phyloP scores from a whole-genome alignment of 75 land plant genomes.

The Ceratopteris richardii region DNA sequence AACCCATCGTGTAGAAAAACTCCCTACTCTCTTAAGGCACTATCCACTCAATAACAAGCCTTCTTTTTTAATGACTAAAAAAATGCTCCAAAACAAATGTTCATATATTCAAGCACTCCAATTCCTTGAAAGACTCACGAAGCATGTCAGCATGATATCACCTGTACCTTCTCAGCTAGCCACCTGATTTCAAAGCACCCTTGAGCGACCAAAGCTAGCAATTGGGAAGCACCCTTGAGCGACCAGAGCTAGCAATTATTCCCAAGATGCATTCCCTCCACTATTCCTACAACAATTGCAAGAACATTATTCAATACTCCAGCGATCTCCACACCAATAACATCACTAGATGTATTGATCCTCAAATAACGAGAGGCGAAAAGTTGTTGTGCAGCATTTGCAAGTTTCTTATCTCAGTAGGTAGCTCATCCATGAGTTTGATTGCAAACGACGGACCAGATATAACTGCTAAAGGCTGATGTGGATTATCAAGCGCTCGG shows the following conservation, averaged over 20 bases:
- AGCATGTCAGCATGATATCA: no score
- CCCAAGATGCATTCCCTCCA: no score
- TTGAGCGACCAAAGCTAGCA: slow-evolving; percentile 94
- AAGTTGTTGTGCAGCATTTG: slow-evolving; percentile 73
- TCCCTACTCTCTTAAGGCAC: no score
- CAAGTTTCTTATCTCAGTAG: slow-evolving; percentile 85
- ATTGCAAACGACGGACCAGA: slow-evolving; percentile 92
- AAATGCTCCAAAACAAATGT: no score
- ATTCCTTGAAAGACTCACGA: no score
- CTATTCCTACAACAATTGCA: no score
- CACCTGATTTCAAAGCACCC: slow-evolving; percentile 91
- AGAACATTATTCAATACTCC: slow-evolving; percentile 95
- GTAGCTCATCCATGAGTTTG: slow-evolving; percentile 81
- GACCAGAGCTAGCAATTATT: slow-evolving; percentile 90
- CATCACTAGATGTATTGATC: slow-evolving; percentile 87
- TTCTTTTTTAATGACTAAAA: no score
- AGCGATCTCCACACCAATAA: slow-evolving; percentile 89
- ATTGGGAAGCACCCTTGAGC: slow-evolving; percentile 83
- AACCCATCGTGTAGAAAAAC: no score
- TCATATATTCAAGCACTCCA: no score
- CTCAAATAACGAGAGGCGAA: slow-evolving; percentile 69
- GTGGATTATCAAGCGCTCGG: slow-evolving; percentile 57
- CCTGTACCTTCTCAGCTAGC: slow-evolving; percentile 87
- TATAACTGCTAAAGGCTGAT: slow-evolving; percentile 73
- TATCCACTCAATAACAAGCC: no score